A percentile compares a stretch with the other conserved stretches of the same genome.
phyloP scores from a whole-genome alignment of 805 yeast species.

The Candida michaelii region DNA sequence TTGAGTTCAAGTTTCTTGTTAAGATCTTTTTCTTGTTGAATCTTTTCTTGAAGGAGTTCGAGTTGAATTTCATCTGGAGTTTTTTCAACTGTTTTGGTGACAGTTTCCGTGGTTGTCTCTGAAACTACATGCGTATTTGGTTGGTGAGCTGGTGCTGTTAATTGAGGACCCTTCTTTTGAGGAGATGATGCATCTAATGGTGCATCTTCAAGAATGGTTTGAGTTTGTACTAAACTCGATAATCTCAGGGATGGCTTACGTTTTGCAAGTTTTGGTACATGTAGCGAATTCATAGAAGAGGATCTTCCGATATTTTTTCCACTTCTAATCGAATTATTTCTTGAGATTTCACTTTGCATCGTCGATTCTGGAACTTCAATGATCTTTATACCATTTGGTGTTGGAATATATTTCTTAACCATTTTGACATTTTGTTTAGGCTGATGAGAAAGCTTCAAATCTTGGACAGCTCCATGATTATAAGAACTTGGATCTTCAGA shows the following conservation, averaged over 20 bases:
- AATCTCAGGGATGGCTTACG: constrained; percentile 21
- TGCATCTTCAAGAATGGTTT: constrained; percentile 14
- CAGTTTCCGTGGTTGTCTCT: too few relatives aligned
- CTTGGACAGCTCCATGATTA: constrained; percentile 35
- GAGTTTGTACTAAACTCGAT: constrained; percentile 17
- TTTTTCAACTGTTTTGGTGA: too few relatives aligned
- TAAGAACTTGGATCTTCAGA: constrained; percentile 25
- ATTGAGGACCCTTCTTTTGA: too few relatives aligned
- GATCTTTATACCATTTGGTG: constrained; percentile 67
- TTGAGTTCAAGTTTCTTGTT: constrained; percentile 39
- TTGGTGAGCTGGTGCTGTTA: background rate
- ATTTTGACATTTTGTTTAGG: constrained; percentile 32
- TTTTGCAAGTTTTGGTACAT: constrained; percentile 9
- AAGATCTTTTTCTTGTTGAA: constrained; percentile 38
- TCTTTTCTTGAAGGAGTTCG: constrained; percentile 32
- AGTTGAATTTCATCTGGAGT: constrained; percentile 22
- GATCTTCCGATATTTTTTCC: constrained; percentile 25
- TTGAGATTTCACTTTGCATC: constrained; percentile 36
- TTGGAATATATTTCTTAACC: constrained; percentile 70
- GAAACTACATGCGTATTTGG: too few relatives aligned
- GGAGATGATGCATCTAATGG: too few relatives aligned
- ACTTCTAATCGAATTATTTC: constrained; percentile 40
- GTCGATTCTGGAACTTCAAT: constrained; percentile 63
- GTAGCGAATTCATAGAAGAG: constrained; percentile 18
- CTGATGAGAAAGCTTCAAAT: constrained; percentile 30